phyloP scores from a whole-genome alignment of 768 basidiomycete genomes.

The Lactifluus subvellereus region DNA sequence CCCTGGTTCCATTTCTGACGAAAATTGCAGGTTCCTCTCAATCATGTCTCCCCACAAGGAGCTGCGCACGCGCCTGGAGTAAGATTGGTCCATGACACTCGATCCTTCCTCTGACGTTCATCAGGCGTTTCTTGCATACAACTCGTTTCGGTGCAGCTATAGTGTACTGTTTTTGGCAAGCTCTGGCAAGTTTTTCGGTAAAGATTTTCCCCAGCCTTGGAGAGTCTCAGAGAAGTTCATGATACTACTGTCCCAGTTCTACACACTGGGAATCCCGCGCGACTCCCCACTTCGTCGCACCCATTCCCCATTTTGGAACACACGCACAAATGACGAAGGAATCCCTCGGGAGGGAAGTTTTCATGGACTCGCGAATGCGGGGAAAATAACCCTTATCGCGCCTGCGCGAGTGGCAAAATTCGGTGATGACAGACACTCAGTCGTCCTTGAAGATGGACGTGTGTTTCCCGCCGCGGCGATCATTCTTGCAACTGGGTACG shows the following conservation, averaged over 20 bases:
- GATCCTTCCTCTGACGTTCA: slow-evolving; percentile 2
- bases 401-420: slow-evolving; percentile 40
- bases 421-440: slow-evolving; percentile 32
- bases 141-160: slow-evolving; percentile 52
- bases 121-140: slow-evolving; percentile 53
- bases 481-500: slow-evolving; percentile 54
- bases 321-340: slow-evolving; percentile 48
- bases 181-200: slow-evolving; percentile 39
- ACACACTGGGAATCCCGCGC: slow-evolving; percentile 34
- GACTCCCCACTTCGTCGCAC: slow-evolving; percentile 47
- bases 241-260: slow-evolving; percentile 28
- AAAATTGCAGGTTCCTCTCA: slow-evolving; percentile 38
- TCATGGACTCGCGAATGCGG: slow-evolving; percentile 42
- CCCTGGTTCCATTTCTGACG: not conserved
- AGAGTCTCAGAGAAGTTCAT: not conserved
- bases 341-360: slow-evolving; percentile 43
- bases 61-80: slow-evolving; percentile 49
- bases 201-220: slow-evolving; percentile 13
- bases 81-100: slow-evolving; percentile 20
- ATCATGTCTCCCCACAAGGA: slow-evolving; percentile 45
- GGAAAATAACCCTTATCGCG: slow-evolving; percentile 41
- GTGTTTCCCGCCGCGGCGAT: slow-evolving; percentile 42
- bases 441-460: slow-evolving; percentile 41
- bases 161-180: slow-evolving; percentile 38
- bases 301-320: slow-evolving; percentile 40